Evolutionary conservation across 2,329 filamentous ascomycete species (phyloP).

Genomic region (Xylaria polymorpha): DNA sequence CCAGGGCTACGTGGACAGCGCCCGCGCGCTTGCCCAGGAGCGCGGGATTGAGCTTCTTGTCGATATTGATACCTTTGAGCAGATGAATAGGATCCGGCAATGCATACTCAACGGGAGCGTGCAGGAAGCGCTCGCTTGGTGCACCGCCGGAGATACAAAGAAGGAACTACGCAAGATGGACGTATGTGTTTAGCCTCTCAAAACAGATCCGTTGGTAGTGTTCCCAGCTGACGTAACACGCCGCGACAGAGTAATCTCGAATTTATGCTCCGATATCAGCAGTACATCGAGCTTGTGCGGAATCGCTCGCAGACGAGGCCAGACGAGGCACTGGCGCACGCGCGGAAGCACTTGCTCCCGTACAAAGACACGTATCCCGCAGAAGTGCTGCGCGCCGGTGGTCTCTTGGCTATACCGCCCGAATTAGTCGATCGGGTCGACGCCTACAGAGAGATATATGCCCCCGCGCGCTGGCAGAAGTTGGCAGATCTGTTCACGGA

Average conservation of each 20-base stretch:
- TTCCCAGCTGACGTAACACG: conserved; percentile 17
- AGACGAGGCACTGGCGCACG: conserved; percentile 82
- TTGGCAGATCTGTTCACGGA: conserved; percentile 84
- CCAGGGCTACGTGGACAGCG: conserved; percentile 83
- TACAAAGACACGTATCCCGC: conserved; percentile 75
- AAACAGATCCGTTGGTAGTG: background rate
- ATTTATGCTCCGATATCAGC: conserved; percentile 91
- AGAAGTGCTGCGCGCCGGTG: conserved; percentile 79
- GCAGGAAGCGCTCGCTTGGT: conserved; percentile 87
- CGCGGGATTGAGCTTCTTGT: conserved; percentile 83
- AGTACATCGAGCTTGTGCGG: conserved; percentile 92
- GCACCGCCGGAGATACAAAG: conserved; percentile 81
- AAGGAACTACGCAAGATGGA: conserved; percentile 90
- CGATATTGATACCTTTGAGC: conserved; percentile 87
- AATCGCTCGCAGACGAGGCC: conserved; percentile 70
- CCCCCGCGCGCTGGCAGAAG: conserved; percentile 75
- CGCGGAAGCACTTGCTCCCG: conserved; percentile 81
- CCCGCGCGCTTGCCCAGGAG: conserved; percentile 77
- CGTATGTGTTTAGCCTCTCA: conserved; percentile 58
- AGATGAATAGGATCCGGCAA: conserved; percentile 81
- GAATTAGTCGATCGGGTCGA: conserved; percentile 57
- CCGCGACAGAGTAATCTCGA: conserved; percentile 71
- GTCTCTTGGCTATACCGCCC: conserved; percentile 79
- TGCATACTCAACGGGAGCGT: conserved; percentile 78
- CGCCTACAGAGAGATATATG: conserved; percentile 73